Conservation (phyloP, 805 yeast genomes). For the Blastobotrys peoriensis region DNA sequence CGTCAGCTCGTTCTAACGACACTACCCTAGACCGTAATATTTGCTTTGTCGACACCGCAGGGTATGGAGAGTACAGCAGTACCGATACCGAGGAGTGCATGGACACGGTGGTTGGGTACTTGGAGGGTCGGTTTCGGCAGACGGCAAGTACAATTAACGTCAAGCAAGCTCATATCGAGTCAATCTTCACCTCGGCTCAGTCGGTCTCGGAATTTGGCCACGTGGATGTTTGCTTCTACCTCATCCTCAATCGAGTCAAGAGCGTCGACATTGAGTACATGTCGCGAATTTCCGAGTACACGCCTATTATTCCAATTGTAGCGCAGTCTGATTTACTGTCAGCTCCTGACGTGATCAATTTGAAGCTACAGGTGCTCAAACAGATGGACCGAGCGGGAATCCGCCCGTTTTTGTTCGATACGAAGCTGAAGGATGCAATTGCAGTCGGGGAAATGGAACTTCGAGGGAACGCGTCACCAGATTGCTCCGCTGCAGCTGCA, state of each 20-base stretch:
- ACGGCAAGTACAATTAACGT: slow-evolving; percentile 20
- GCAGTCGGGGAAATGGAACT: slow-evolving; percentile 3
- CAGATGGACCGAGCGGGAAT: slow-evolving; percentile 15
- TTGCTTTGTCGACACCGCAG: slow-evolving; percentile 21
- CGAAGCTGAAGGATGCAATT: slow-evolving; percentile 16
- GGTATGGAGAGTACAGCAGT: slow-evolving; percentile 15
- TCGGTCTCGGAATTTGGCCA: slow-evolving; percentile 19
- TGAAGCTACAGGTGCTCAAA: slow-evolving; percentile 15
- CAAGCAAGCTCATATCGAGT: slow-evolving; percentile 12
- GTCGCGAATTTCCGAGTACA: slow-evolving; percentile 13
- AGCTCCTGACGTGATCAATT: slow-evolving; percentile 8
- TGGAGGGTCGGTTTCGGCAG: slow-evolving; percentile 19
- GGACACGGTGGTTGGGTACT: slow-evolving; percentile 17
- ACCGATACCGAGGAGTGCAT: slow-evolving; percentile 13
- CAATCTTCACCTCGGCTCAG: slow-evolving; percentile 18
- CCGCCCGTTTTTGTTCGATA: slow-evolving; percentile 20
- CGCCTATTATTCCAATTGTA: slow-evolving; percentile 22
- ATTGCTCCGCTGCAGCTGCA: background rate
- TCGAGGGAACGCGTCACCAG: background rate
- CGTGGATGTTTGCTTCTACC: slow-evolving; percentile 23
- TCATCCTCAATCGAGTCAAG: slow-evolving; percentile 14
- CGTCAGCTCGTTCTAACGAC: slow-evolving; percentile 13
- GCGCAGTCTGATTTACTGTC: slow-evolving; percentile 17
- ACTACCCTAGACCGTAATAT: slow-evolving; percentile 19
- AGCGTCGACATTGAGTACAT: slow-evolving; percentile 19